These are phyloP conservation scores for Rhytidiadelphus loreus DNA, from an alignment of 225 moss, liverwort and hornwort species.

Conservation along the genomic window DNA sequence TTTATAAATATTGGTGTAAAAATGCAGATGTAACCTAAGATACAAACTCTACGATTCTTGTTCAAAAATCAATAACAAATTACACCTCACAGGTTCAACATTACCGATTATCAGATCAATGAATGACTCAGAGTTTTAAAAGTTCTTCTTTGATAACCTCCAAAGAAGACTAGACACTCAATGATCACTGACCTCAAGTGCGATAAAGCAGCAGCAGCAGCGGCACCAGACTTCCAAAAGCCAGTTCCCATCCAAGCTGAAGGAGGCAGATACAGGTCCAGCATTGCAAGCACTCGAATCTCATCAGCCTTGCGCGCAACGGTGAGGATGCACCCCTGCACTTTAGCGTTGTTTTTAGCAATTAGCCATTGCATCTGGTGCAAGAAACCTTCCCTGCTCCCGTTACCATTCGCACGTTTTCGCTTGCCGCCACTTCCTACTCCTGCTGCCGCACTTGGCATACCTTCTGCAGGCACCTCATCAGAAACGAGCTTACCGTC, in stretches of 20 bases:
- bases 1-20: neutral
- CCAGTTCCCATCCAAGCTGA: constrained; percentile 43
- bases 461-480: neutral
- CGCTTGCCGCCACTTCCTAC: constrained; percentile 15
- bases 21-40: neutral
- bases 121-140: neutral
- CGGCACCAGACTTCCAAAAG: constrained; percentile 57
- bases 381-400: constrained; percentile 30
- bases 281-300: constrained; percentile 47
- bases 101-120: neutral
- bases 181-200: constrained; percentile 72
- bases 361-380: constrained; percentile 63
- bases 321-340: constrained; percentile 53
- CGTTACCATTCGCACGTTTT: constrained; percentile 14
- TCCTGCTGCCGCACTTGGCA: neutral
- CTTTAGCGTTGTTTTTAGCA: constrained; percentile 35
- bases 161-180: neutral
- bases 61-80: neutral
- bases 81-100: neutral
- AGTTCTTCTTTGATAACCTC: neutral
- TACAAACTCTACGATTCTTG: neutral
- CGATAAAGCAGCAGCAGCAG: constrained; percentile 52
- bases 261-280: constrained; percentile 62
- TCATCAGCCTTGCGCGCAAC: constrained; percentile 6
- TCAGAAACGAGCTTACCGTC: neutral